Percentiles rank a stretch among this genome's conserved stretches.
Conservation (phyloP, 805 yeast species). For the Lipomyces orientalis region DNA sequence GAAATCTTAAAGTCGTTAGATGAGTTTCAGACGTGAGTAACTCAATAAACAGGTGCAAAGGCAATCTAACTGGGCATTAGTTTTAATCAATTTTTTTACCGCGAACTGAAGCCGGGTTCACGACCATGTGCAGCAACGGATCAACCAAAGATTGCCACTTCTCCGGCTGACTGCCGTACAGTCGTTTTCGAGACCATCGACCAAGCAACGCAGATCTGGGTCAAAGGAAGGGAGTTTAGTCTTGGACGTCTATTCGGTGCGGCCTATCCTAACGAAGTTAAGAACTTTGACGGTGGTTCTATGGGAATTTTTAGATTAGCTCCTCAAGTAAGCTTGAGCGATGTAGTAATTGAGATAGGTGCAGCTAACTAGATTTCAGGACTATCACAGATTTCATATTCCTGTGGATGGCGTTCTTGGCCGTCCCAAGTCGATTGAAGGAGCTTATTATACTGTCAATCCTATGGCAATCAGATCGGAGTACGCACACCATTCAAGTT, state of each 20-base stretch:
- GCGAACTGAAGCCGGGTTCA: constrained; percentile 73
- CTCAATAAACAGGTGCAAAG: background rate
- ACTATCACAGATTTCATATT: constrained; percentile 89
- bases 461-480: constrained; percentile 95
- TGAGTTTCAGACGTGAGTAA: constrained; percentile 55
- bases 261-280: constrained; percentile 48
- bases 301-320: constrained; percentile 86
- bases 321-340: constrained; percentile 61
- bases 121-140: constrained; percentile 69
- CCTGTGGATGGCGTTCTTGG: constrained; percentile 82
- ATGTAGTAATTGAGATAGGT: background rate
- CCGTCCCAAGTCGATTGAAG: constrained; percentile 71
- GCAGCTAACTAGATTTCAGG: constrained; percentile 45
- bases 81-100: constrained; percentile 88
- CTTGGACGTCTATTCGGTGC: constrained; percentile 62
- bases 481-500: constrained; percentile 10
- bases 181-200: constrained; percentile 66
- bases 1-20: constrained; percentile 65
- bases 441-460: constrained; percentile 93
- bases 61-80: constrained; percentile 5
- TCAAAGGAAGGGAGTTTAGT: constrained; percentile 81
- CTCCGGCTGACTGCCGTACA: constrained; percentile 89
- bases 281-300: constrained; percentile 56
- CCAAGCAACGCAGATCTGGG: constrained; percentile 80
- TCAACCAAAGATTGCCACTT: constrained; percentile 58